A percentile compares a stretch with the other conserved stretches of the same genome.
phyloP scores from a whole-genome alignment of 2,329 filamentous ascomycete genomes.

The Calonectria montana region DNA sequence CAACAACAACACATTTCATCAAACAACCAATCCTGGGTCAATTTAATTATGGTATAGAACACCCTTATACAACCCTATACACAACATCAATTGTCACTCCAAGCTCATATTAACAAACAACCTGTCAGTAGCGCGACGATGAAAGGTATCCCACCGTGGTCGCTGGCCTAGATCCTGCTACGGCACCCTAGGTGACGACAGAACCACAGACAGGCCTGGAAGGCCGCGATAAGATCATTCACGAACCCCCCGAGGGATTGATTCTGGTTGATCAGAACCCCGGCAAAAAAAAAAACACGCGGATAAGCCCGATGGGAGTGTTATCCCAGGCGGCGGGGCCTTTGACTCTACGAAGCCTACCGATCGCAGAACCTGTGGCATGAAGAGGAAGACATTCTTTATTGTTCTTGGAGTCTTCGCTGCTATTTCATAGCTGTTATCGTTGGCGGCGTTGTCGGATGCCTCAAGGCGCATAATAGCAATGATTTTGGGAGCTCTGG shows the following conservation, averaged over 20 bases:
- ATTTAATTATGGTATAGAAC: not conserved
- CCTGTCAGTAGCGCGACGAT: conserved; percentile 27
- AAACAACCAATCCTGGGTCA: not conserved
- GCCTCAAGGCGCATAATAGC: conserved; percentile 11
- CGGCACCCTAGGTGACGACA: conserved; percentile 17
- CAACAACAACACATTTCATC: not conserved
- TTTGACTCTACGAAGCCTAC: not conserved
- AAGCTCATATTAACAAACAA: not conserved
- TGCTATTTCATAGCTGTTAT: conserved; percentile 31
- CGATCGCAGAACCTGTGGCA: conserved; percentile 25
- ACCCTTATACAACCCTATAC: not conserved
- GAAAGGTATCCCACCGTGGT: conserved; percentile 33
- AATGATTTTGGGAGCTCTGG: not conserved
- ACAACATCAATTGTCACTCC: not conserved
- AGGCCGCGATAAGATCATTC: conserved; percentile 25
- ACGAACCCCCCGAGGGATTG: conserved; percentile 21
- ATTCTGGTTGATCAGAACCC: conserved; percentile 27
- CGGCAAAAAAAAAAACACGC: conserved; percentile 7
- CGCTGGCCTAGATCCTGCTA: not conserved
- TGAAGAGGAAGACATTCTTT: conserved; percentile 31
- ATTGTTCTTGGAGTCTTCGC: conserved; percentile 25
- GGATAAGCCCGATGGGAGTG: conserved; percentile 4
- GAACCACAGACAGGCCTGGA: not conserved
- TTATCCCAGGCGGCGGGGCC: conserved; percentile 14
- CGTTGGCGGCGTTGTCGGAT: conserved; percentile 32